Percentiles rank a stretch among this genome's conserved stretches.
phyloP scores from a whole-genome alignment of 1,284 basidiomycete genomes.

The Ceratobasidium sp. region DNA sequence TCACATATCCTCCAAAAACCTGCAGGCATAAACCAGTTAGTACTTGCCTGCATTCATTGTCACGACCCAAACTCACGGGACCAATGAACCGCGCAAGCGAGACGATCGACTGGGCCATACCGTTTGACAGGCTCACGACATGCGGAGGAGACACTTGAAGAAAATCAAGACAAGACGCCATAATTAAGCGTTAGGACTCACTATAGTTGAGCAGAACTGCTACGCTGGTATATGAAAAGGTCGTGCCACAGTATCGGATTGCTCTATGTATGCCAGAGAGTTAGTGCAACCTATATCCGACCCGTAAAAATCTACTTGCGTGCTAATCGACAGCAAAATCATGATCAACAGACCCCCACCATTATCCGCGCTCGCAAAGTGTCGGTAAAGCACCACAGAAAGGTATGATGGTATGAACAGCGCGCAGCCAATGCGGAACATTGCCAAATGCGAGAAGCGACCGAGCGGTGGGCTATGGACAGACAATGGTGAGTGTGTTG shows the following conservation, averaged over 20 bases:
- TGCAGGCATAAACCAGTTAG: neutral
- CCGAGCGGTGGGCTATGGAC: conserved; percentile 69
- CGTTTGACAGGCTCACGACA: conserved; percentile 80
- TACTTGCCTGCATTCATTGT: neutral
- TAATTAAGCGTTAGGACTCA: conserved; percentile 15
- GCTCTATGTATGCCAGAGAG: conserved; percentile 69
- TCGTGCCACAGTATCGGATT: conserved; percentile 77
- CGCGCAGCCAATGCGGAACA: conserved; percentile 82
- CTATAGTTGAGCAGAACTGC: conserved; percentile 80
- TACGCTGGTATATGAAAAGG: conserved; percentile 81
- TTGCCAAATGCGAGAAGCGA: conserved; percentile 82
- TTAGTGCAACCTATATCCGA: conserved; percentile 55
- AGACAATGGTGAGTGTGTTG: conserved; percentile 1
- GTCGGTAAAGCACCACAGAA: conserved; percentile 74
- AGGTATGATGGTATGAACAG: conserved; percentile 83
- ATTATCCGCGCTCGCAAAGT: conserved; percentile 55
- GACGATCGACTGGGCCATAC: conserved; percentile 84
- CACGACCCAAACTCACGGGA: conserved; percentile 55
- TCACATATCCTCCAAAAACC: conserved; percentile 49
- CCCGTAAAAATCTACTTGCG: conserved; percentile 30
- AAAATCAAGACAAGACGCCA: neutral
- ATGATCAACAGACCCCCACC: conserved; percentile 70
- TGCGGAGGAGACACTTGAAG: conserved; percentile 78
- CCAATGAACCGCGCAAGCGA: conserved; percentile 82
- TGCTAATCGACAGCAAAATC: conserved; percentile 61